Conservation (phyloP, 1,284 basidiomycete genomes). For the Neonothopanus nambi region DNA sequence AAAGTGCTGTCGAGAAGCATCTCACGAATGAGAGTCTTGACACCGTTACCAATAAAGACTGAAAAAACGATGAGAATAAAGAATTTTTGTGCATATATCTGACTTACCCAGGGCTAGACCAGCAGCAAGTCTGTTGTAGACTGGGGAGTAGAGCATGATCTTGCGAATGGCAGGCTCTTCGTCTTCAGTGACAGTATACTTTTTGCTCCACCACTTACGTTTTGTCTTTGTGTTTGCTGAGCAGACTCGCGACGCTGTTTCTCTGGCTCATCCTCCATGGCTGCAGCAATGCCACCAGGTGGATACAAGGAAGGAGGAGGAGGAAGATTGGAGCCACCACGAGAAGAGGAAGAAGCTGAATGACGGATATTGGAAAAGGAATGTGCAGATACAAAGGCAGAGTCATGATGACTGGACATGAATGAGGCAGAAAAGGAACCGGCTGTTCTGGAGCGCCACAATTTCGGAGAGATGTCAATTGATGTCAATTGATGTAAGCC, state of each 20-base stretch:
- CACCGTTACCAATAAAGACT: slow-evolving; percentile 47
- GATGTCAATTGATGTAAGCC: no score
- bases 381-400: slow-evolving; percentile 4
- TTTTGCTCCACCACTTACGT: slow-evolving; percentile 42
- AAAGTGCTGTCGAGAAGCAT: slow-evolving; percentile 64
- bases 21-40: slow-evolving; percentile 62
- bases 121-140: slow-evolving; percentile 77
- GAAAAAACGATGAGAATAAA: no score
- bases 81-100: no score
- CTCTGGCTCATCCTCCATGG: neutral
- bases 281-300: neutral
- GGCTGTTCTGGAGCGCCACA: slow-evolving; percentile 56
- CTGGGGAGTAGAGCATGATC: slow-evolving; percentile 58
- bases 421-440: slow-evolving; percentile 28
- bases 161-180: slow-evolving; percentile 9
- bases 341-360: neutral
- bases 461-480: no score
- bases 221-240: slow-evolving; percentile 20
- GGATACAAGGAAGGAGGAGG: neutral
- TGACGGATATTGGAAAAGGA: slow-evolving; percentile 3
- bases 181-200: slow-evolving; percentile 22
- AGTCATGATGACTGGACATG: slow-evolving; percentile 12
- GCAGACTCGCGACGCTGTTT: neutral
- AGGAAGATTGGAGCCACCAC: neutral
- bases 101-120: slow-evolving; percentile 40